Percentiles rank a stretch among this genome's conserved stretches.
Evolutionary conservation across 2,329 filamentous ascomycete species (phyloP).

Genomic region (Monilinia vaccinii-corymbosi): DNA sequence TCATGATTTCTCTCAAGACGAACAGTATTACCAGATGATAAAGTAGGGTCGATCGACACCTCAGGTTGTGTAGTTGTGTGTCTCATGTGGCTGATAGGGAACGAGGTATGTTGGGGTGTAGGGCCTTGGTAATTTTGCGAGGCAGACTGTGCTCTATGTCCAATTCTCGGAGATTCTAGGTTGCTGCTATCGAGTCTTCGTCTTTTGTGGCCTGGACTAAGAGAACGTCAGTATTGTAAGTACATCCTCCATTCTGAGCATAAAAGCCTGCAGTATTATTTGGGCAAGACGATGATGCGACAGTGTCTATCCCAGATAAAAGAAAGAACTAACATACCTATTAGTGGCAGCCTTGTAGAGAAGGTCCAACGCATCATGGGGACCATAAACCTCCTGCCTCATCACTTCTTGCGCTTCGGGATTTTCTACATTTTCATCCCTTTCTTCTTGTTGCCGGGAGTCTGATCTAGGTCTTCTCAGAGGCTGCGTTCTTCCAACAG

Average conservation of each 20-base stretch:
- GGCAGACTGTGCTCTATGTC: slow-evolving; percentile 11
- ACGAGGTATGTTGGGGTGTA: slow-evolving; percentile 14
- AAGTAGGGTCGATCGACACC: slow-evolving; percentile 24
- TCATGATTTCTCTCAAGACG: slow-evolving; percentile 32
- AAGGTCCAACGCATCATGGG: slow-evolving; percentile 84
- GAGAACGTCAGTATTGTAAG: slow-evolving; percentile 32
- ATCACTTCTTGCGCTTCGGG: slow-evolving; percentile 56
- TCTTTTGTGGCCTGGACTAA: slow-evolving; percentile 29
- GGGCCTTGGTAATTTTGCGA: slow-evolving; percentile 14
- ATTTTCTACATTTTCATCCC: slow-evolving; percentile 53
- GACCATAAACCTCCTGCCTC: slow-evolving; percentile 71
- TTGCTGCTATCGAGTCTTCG: slow-evolving; percentile 16
- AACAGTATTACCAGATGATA: slow-evolving; percentile 16
- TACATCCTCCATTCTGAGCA: not conserved
- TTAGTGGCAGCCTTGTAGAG: slow-evolving; percentile 78
- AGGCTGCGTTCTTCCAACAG: slow-evolving; percentile 55
- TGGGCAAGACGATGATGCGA: not conserved
- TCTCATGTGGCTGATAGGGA: slow-evolving; percentile 18
- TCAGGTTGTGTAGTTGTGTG: slow-evolving; percentile 16
- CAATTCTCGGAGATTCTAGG: slow-evolving; percentile 23
- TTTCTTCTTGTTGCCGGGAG: slow-evolving; percentile 28
- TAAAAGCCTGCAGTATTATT: slow-evolving; percentile 9
- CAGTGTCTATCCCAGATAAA: slow-evolving; percentile 24
- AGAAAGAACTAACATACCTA: slow-evolving; percentile 30
- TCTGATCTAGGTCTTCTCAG: slow-evolving; percentile 49